Base-by-base conservation (phyloP, 2,329 filamentous ascomycete species). In the Hirsutella rhossiliensis region DNA sequence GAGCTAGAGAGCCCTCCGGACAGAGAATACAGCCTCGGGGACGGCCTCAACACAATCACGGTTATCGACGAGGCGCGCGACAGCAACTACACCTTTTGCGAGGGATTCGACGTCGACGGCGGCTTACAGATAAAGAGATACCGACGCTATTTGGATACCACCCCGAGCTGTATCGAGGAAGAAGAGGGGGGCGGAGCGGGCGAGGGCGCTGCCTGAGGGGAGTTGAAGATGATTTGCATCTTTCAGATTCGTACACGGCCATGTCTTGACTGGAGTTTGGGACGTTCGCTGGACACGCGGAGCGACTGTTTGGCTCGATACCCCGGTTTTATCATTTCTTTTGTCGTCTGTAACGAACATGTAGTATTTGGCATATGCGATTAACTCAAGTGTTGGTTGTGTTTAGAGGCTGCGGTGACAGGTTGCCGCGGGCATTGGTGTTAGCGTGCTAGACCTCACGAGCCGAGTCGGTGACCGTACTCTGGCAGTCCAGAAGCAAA, bases 141-240 rank as follows among this genome's bases (percentile, higher is more conserved):
- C 45, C 55, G 60, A 43, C 52, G 61, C 34, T 57, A 61, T 36
- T 57, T 57, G 52, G 57, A 58, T 30, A 57, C 62, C 39, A 51
- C 62, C 29, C 57, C 57, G 12, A 56, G 57, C 36, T 54, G 60
- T 27, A 65, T 65, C 42, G 61, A 65, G 37, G 63, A 65, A 49
- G 63, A 66, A 45, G 61, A 60, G 34, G 50, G 55, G 37, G 28
- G 32, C 32, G 42, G 32, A 44, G 28, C 19, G 18, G 20, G 13
- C 23, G 29, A 19, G 11, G 12, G 6, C 23, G 13, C 41, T 29
- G 34, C 34, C 23, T n/a, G 34, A 38, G 36, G 36, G 19, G 13
- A 32, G 38, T 7, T 40, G 29, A 40, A 28, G 15, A 18, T 7
- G 27, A 19, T 11, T 17, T 27, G 23, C 23, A 23, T 23, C 23